Evolutionary conservation across 495 filamentous ascomycete species (phyloP).

Genomic region (Apiosordaria backusii): DNA sequence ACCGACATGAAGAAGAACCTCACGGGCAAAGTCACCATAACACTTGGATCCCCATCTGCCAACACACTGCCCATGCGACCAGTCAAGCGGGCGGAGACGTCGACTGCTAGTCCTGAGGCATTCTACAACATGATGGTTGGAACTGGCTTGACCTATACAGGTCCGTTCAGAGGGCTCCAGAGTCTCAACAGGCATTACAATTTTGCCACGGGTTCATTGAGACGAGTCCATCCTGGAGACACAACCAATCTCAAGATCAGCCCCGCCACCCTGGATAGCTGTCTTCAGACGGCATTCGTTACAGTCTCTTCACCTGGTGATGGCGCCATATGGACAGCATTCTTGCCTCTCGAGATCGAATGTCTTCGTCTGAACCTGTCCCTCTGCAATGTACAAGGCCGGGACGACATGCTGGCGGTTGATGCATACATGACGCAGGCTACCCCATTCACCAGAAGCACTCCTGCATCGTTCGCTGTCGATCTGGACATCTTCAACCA

Average conservation of each 20-base stretch:
- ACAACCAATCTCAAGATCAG: conserved; percentile 39
- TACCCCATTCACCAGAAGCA: conserved; percentile 21
- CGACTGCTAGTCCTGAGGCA: conserved; percentile 30
- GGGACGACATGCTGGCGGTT: conserved; percentile 28
- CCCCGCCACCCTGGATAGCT: conserved; percentile 47
- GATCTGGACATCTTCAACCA: conserved; percentile 40
- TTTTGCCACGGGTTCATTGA: conserved; percentile 41
- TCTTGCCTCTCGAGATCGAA: conserved; percentile 39
- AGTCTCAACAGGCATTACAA: conserved; percentile 43
- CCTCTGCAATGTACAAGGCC: conserved; percentile 23
- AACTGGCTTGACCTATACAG: conserved; percentile 41
- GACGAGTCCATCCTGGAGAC: conserved; percentile 32
- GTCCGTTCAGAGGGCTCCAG: conserved; percentile 40
- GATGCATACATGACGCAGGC: conserved; percentile 35
- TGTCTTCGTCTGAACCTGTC: conserved; percentile 40
- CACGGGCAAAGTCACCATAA: conserved; percentile 30
- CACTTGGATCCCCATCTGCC: conserved; percentile 28
- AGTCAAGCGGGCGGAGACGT: conserved; percentile 30
- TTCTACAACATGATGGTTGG: conserved; percentile 48
- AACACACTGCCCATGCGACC: conserved; percentile 27
- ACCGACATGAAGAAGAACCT: conserved; percentile 40
- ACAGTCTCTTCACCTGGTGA: conserved; percentile 47
- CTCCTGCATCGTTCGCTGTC: conserved; percentile 33
- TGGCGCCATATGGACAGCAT: conserved; percentile 42
- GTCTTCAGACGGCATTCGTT: conserved; percentile 45